Evolutionary conservation across 176 grass and related monocot genomes (phyloP).

Genomic region (Elymus sibiricus): DNA sequence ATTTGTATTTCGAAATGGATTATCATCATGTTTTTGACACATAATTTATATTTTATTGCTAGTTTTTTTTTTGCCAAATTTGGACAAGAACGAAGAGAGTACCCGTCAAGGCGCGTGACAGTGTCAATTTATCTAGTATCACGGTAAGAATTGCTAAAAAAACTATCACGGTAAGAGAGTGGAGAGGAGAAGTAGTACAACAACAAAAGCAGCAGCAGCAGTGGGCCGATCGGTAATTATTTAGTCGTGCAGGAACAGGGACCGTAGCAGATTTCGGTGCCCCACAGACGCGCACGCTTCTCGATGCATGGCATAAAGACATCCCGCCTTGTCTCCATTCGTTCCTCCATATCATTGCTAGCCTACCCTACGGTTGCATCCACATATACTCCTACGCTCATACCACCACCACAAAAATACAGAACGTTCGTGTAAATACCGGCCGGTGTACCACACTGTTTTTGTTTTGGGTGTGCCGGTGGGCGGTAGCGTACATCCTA

Average conservation of each 20-base stretch:
- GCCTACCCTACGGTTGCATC: neutral
- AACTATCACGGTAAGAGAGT: neutral
- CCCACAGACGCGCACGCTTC: constrained; percentile 22
- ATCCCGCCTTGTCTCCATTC: constrained; percentile 32
- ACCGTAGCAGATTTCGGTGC: constrained; percentile 33
- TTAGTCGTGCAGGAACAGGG: constrained; percentile 1
- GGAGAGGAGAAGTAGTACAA: neutral
- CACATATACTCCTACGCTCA: neutral
- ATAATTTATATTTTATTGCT: too few relatives aligned
- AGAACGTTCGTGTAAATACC: neutral
- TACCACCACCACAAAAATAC: neutral
- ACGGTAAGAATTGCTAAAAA: too few relatives aligned
- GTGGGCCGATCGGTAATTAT: neutral
- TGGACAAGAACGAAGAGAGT: too few relatives aligned
- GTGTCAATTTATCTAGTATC: too few relatives aligned
- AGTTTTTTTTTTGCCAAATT: too few relatives aligned
- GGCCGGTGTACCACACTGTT: too few relatives aligned
- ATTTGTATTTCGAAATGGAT: neutral
- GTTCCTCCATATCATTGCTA: constrained; percentile 30
- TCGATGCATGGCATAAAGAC: constrained; percentile 32
- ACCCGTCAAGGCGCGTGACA: too few relatives aligned
- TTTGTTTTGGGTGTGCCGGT: too few relatives aligned
- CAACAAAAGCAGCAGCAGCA: neutral
- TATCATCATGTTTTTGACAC: too few relatives aligned
- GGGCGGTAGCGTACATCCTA: too few relatives aligned